A percentile compares a stretch with the other conserved stretches of the same genome.
These are phyloP conservation scores for Clavispora carvajalis DNA, from an alignment of 805 yeast species.

Conservation along the genomic window DNA sequence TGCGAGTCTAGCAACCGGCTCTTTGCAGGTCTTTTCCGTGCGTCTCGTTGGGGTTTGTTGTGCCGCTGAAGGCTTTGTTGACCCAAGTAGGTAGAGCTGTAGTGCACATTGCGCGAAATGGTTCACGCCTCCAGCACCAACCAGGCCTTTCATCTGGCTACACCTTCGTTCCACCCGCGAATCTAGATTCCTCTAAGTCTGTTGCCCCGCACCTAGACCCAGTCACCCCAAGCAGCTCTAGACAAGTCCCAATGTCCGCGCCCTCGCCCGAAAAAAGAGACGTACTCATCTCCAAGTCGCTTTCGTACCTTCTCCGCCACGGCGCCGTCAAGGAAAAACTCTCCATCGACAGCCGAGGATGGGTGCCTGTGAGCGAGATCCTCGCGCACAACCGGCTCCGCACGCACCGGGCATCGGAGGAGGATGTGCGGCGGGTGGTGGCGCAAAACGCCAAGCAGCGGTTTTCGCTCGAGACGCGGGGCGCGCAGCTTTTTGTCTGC, in stretches of 20 bases:
- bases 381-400: slow-evolving; percentile 55
- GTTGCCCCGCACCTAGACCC: not conserved
- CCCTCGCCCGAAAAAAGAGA: slow-evolving; percentile 31
- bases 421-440: slow-evolving; percentile 60
- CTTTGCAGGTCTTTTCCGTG: too few species aligned
- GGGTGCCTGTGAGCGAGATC: slow-evolving; percentile 48
- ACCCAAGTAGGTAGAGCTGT: too few species aligned
- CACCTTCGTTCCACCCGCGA: too few species aligned
- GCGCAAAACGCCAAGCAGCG: slow-evolving; percentile 64
- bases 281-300: slow-evolving; percentile 59
- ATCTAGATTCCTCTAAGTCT: too few species aligned
- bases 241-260: too few species aligned
- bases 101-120: too few species aligned
- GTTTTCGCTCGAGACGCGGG: slow-evolving; percentile 43
- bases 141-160: too few species aligned
- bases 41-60: too few species aligned
- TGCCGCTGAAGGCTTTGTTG: too few species aligned
- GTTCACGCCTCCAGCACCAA: too few species aligned
- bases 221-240: too few species aligned
- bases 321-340: slow-evolving; percentile 70
- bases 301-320: slow-evolving; percentile 80
- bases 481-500: slow-evolving; percentile 43
- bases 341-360: slow-evolving; percentile 63
- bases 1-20: too few species aligned
- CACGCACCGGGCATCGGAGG: slow-evolving; percentile 46